phyloP scores from a whole-genome alignment of 345 rosid genomes.

The Corchorus capsularis region DNA sequence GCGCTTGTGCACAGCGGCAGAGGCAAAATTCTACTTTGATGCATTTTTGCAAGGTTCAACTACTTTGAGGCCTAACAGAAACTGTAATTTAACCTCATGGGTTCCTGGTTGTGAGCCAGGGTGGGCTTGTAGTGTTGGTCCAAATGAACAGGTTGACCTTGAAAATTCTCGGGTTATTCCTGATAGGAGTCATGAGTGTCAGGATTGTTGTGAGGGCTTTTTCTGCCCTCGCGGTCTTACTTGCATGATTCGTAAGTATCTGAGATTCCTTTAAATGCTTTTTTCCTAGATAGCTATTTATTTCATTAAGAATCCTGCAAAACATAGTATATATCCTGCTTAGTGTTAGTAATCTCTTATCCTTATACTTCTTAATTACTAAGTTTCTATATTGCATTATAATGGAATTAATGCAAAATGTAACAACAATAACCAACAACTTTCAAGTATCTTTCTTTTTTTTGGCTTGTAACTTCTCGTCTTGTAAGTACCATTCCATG shows the following conservation, averaged over 20 bases:
- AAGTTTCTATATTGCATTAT: background rate
- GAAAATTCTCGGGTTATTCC: conserved; percentile 59
- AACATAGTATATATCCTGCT: conserved; percentile 2
- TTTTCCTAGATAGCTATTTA: background rate
- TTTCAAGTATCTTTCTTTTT: background rate
- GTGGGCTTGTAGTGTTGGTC: conserved; percentile 78
- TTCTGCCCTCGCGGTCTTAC: conserved; percentile 92
- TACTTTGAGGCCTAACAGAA: conserved; percentile 60
- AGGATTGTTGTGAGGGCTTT: conserved; percentile 89
- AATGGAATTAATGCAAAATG: background rate
- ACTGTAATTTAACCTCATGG: conserved; percentile 89
- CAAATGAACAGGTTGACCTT: conserved; percentile 47
- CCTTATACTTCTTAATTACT: background rate
- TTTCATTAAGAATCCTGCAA: conserved; percentile 1
- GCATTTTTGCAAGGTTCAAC: conserved; percentile 45
- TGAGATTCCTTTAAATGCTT: conserved; percentile 15
- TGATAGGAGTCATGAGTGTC: conserved; percentile 56
- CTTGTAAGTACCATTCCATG: background rate
- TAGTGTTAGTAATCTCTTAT: background rate
- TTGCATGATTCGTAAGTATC: conserved; percentile 90
- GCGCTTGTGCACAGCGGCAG: conserved; percentile 81
- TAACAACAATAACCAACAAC: background rate
- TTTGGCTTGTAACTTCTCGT: background rate
- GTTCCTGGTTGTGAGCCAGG: conserved; percentile 95
- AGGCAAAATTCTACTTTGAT: conserved; percentile 69